Percentiles rank a stretch among this genome's conserved stretches.
Conservation (phyloP, 1,284 basidiomycete species). For the Sporisorium scitamineum region DNA sequence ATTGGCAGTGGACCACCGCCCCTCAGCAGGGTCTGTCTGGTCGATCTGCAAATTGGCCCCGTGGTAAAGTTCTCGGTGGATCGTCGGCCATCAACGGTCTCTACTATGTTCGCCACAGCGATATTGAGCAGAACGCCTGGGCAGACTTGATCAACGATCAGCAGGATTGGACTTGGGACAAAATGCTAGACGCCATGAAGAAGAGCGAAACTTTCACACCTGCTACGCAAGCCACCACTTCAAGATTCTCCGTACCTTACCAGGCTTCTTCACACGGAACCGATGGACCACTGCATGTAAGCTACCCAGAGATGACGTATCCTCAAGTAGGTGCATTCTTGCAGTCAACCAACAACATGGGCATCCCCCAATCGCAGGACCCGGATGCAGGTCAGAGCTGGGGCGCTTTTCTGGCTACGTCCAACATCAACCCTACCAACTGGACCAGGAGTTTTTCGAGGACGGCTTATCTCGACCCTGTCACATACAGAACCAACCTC, state of each 20-base stretch:
- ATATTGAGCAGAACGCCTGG: conserved; percentile 55
- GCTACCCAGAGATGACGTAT: conserved; percentile 52
- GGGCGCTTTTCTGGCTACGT: conserved; percentile 76
- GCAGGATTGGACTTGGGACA: conserved; percentile 53
- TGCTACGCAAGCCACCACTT: conserved; percentile 61
- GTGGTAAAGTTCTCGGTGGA: conserved; percentile 60
- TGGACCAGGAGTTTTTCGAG: conserved; percentile 78
- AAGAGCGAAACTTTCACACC: conserved; percentile 72
- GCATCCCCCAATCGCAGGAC: conserved; percentile 72
- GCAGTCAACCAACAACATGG: conserved; percentile 60
- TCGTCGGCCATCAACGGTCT: conserved; percentile 62
- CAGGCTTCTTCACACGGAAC: conserved; percentile 71
- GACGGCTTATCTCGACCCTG: conserved; percentile 78
- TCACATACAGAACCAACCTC: conserved; percentile 76
- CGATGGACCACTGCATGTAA: conserved; percentile 71
- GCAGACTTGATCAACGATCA: conserved; percentile 33
- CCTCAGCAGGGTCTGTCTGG: conserved; percentile 34
- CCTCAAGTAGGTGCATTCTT: conserved; percentile 53
- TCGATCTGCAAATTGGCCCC: conserved; percentile 18
- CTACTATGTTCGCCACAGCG: conserved; percentile 55
- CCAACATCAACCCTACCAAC: conserved; percentile 76
- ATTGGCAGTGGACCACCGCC: conserved; percentile 59
- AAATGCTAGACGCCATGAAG: conserved; percentile 70
- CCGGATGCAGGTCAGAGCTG: conserved; percentile 73
- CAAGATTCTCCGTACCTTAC: conserved; percentile 38